Base-by-base conservation (phyloP, 495 filamentous ascomycete species). In the Penicillium nucicola region DNA sequence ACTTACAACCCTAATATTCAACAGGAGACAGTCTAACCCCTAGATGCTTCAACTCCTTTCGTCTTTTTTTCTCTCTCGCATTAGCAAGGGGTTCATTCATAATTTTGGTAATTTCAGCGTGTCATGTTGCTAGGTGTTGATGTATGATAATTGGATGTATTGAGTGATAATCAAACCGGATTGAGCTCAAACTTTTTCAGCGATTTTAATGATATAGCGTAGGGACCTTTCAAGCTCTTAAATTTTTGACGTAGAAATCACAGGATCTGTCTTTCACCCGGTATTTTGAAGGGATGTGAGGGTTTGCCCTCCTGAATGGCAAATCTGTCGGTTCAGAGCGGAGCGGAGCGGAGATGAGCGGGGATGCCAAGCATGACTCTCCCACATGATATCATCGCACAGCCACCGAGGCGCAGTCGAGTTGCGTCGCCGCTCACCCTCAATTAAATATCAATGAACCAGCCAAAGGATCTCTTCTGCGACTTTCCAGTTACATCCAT, bases 1-100 rank as follows among this genome's bases (percentile, higher is more conserved):
- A 18, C 45, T 1, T 53, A 71, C 13, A 60, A 74, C 47, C 53
- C 71, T 0, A 74, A 74, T 33, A 45, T 72, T 20, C 41, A 49
- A 2, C 15, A 57, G 17, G 47, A 48, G 22, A 50, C 38, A 35
- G 37, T 41, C 32, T 57, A 33, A 22, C 8, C 25, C 11, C 13
- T n/a, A 20, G 14, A 9, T 36, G 32, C 11, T 8, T 42, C 19
- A 23, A 42, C 1, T 42, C 9, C 0, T 17, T 23, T 36, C 2
- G 6, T 30, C 34, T 42, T 17, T 0, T 17, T 23, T 36, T 4
- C 10, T 30, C 34, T 28, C 25, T 28, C 25, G 25, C 25, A 28
- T 28, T 28, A 28, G 25, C 25, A 28, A 28, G 25, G 25, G 7
- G 25, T 28, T 8, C 25, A 28, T 8, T 28, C 5, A 1, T 28